phyloP scores from a whole-genome alignment of 306 rosid genomes.

The Carpinus fangiana region DNA sequence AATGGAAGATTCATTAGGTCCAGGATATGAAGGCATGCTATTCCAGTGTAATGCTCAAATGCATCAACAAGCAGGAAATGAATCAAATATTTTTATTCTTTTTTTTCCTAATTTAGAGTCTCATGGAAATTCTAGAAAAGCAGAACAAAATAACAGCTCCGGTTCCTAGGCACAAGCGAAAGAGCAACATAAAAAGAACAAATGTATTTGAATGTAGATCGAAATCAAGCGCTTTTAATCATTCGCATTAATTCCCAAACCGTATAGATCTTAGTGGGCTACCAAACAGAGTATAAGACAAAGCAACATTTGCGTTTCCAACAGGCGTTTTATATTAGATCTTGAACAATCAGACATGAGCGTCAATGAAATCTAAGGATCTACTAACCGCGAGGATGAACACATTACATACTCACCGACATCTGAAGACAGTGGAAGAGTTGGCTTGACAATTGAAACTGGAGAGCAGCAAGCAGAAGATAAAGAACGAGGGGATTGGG shows the following conservation, averaged over 20 bases:
- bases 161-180: background rate
- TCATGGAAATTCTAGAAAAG: too few species aligned
- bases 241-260: background rate
- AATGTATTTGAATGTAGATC: background rate
- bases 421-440: conserved; percentile 24
- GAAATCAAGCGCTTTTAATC: background rate
- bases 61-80: background rate
- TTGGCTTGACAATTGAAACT: background rate
- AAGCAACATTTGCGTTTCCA: background rate
- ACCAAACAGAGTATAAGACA: background rate
- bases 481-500: background rate
- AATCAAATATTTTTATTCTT: background rate
- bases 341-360: background rate
- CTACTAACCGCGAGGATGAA: background rate
- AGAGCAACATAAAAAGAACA: background rate
- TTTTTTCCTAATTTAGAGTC: too few species aligned
- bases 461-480: background rate
- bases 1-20: too few species aligned
- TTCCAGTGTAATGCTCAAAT: background rate
- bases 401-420: conserved; percentile 43
- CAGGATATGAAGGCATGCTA: background rate
- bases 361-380: background rate
- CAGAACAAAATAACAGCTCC: too few species aligned
- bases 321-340: background rate
- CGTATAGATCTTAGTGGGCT: background rate